Base-by-base conservation (phyloP, 116 monocot genomes). In the Dioscorea cayenensis region DNA sequence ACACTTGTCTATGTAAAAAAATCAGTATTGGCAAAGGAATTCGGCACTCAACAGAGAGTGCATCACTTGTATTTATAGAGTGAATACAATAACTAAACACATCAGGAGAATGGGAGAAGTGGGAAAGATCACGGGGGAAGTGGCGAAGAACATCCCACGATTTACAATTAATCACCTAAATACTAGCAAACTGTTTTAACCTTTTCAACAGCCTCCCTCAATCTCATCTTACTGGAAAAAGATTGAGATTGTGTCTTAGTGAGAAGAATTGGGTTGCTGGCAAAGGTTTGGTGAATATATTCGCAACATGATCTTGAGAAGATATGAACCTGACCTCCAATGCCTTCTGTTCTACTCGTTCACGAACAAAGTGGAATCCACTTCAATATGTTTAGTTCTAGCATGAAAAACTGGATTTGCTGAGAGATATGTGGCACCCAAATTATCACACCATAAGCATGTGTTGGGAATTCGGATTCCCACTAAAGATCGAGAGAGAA, bases 371-470 rank as follows among this genome's bases (percentile, higher is more conserved):
- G 32, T 67, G 67, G 9, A 67, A 21, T 67, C 28, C 28, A 67
- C n/a, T 36, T 36, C 67, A 18, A 67, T 36, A 20, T 67, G 67
- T 43, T 67, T 67, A 19, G 43, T 67, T 17, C 67, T 27, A 14
- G 67, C 35, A 67, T 67, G 67, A 21, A 67, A 67, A 67, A 67
- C 67, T 2, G 32, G 19, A 58, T 58, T 58, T n/a, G 58, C 14
- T 18, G 58, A 14, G 14, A 58, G n/a, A n/a, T 14, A 14, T n/a
- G 36, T 67, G 43, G 67, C 67, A 18, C 67, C 67, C 28, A 67
- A 2, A 3, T 67, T 67, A 37, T 67, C 67, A 67, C 67, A 37
- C 37, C 43, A 67, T 36, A 36, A 18, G 36, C 25, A 25, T n/a
- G n/a, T n/a, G n/a, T n/a, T n/a, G n/a, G n/a, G n/a, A n/a, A n/a